Evolutionary conservation across 805 yeast genomes (phyloP).

Genomic region (Kodamaea jinghongensis): DNA sequence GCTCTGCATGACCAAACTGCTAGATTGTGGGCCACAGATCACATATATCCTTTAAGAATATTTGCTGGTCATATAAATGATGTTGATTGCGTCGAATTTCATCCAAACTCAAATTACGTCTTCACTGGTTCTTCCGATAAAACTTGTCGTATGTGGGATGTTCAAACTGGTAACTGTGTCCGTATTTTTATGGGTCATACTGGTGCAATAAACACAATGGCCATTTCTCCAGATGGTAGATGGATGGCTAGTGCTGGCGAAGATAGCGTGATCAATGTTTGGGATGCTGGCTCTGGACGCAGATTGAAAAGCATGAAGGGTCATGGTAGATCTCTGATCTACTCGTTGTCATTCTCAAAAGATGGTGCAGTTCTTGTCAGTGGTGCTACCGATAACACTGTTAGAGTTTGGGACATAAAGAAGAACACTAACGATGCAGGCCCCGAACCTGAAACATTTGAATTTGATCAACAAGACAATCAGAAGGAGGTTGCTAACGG

Average conservation of each 20-base stretch:
- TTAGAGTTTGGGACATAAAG: slow-evolving; percentile 94
- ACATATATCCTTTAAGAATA: slow-evolving; percentile 90
- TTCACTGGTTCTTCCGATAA: slow-evolving; percentile 95
- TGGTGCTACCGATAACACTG: slow-evolving; percentile 89
- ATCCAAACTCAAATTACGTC: slow-evolving; percentile 92
- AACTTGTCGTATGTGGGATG: slow-evolving; percentile 98
- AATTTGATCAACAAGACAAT: slow-evolving; percentile 16
- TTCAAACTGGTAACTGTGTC: slow-evolving; percentile 81
- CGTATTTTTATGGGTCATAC: slow-evolving; percentile 91
- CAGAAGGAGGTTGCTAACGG: slow-evolving; percentile 12
- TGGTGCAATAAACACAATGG: slow-evolving; percentile 80
- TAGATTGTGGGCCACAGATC: slow-evolving; percentile 96
- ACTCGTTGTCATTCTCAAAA: slow-evolving; percentile 77
- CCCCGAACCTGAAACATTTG: slow-evolving; percentile 71
- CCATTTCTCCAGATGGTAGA: slow-evolving; percentile 95
- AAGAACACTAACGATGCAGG: slow-evolving; percentile 78
- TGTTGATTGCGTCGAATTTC: slow-evolving; percentile 92
- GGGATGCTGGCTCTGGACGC: slow-evolving; percentile 94
- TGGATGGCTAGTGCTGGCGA: slow-evolving; percentile 96
- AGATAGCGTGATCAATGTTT: slow-evolving; percentile 80
- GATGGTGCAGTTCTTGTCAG: slow-evolving; percentile 90
- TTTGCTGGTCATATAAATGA: slow-evolving; percentile 98
- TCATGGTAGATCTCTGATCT: slow-evolving; percentile 83
- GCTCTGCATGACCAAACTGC: slow-evolving; percentile 98
- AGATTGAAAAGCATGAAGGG: slow-evolving; percentile 90